Evolutionary conservation across 306 rosid species (phyloP).

Genomic region (Luffa aegyptiaca): DNA sequence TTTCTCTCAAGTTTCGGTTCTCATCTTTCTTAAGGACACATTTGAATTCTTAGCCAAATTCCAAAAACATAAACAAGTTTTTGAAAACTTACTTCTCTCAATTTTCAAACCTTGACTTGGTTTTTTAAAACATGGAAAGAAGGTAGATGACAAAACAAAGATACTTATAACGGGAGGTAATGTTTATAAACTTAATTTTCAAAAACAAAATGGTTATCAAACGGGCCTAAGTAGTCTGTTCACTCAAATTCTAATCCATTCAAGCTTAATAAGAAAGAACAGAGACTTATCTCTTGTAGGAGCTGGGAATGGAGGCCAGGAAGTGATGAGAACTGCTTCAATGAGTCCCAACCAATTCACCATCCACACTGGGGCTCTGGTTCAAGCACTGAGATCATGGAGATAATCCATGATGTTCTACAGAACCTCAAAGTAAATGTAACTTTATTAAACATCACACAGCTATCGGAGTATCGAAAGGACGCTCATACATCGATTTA

Average conservation of each 20-base stretch:
- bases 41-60: too few species aligned
- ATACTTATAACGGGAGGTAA: too few species aligned
- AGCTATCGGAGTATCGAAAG: constrained; percentile 72
- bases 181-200: too few species aligned
- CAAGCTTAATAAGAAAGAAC: not conserved
- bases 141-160: too few species aligned
- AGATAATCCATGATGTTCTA: constrained; percentile 29
- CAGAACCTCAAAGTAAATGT: constrained; percentile 39
- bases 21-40: too few species aligned
- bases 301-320: constrained; percentile 91
- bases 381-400: constrained; percentile 76
- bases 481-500: constrained; percentile 75
- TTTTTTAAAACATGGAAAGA: too few species aligned
- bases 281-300: constrained; percentile 23
- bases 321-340: constrained; percentile 65
- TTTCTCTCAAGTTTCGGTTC: too few species aligned
- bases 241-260: not conserved
- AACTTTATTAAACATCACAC: constrained; percentile 66
- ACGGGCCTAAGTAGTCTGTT: too few species aligned
- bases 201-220: too few species aligned
- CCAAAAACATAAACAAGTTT: too few species aligned
- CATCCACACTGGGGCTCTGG: constrained; percentile 79
- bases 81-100: too few species aligned
- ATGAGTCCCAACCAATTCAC: constrained; percentile 57
- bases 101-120: too few species aligned